phyloP scores from a whole-genome alignment of 345 rosid species.

The Dimocarpus longan region DNA sequence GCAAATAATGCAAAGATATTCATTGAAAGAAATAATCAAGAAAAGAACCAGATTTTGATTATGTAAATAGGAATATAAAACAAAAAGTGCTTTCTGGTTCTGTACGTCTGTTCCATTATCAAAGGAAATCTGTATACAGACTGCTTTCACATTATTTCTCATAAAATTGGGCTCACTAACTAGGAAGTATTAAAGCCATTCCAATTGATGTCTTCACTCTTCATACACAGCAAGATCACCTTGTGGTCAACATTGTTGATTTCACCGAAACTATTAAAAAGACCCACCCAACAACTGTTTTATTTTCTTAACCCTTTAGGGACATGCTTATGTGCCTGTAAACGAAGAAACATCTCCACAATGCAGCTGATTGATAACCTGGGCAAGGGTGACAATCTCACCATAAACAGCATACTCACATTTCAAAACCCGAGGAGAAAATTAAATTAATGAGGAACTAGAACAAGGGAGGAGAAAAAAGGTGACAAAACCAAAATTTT shows the following conservation, averaged over 20 bases:
- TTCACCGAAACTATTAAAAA: too few species aligned
- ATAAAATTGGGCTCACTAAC: conserved; percentile 7
- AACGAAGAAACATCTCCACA: neutral
- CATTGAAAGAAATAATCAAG: too few species aligned
- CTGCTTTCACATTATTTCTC: too few species aligned
- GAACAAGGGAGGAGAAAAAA: neutral
- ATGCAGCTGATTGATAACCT: conserved; percentile 45
- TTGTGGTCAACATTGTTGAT: too few species aligned
- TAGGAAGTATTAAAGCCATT: conserved; percentile 43
- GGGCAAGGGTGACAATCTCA: conserved; percentile 88
- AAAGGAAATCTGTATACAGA: neutral
- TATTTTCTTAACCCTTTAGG: neutral
- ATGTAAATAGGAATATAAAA: neutral
- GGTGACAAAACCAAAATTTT: conserved; percentile 12
- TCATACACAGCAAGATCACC: too few species aligned
- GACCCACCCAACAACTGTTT: neutral
- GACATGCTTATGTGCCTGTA: neutral
- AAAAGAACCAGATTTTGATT: neutral
- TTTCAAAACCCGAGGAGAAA: conserved; percentile 57
- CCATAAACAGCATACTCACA: conserved; percentile 99
- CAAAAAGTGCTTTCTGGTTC: neutral
- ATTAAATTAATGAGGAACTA: neutral
- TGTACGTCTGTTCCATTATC: neutral
- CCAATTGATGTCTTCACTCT: conserved; percentile 59
- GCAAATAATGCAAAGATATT: too few species aligned